phyloP scores from a whole-genome alignment of 2,329 filamentous ascomycete species.

The Magnaporthiopsis poae region DNA sequence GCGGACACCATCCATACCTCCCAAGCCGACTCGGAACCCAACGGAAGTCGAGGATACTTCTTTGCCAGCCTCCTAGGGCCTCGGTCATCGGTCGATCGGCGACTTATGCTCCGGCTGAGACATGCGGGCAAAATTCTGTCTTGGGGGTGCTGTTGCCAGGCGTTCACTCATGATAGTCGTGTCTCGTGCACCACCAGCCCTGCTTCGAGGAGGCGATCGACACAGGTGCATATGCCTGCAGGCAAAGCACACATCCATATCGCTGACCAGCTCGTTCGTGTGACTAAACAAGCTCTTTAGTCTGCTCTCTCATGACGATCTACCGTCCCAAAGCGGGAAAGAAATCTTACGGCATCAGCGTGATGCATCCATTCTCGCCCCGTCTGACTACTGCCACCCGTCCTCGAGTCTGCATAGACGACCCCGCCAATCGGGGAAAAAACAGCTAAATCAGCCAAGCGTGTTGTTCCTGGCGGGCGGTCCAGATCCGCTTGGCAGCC shows the following conservation, averaged over 20 bases:
- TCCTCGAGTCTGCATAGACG: not conserved
- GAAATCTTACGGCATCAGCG: not conserved
- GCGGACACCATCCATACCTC: no score
- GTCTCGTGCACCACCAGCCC: not conserved
- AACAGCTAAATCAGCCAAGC: no score
- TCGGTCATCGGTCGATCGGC: no score
- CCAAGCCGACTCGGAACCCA: no score
- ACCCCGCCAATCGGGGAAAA: not conserved
- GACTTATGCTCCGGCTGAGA: not conserved
- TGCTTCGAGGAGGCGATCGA: not conserved
- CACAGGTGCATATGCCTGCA: not conserved
- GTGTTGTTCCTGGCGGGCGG: not conserved
- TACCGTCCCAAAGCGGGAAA: not conserved
- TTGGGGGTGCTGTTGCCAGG: no score
- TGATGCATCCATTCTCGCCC: not conserved
- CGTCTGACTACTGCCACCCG: not conserved
- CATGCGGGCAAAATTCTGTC: not conserved
- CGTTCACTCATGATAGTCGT: no score
- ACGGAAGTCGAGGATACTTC: no score
- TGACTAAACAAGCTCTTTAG: not conserved
- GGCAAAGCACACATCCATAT: no score
- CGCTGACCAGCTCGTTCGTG: not conserved
- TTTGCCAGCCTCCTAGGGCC: no score
- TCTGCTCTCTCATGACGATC: not conserved
- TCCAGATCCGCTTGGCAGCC: not conserved